Evolutionary conservation across 2,329 filamentous ascomycete species (phyloP).

Genomic region (Aspergillus fischeri): DNA sequence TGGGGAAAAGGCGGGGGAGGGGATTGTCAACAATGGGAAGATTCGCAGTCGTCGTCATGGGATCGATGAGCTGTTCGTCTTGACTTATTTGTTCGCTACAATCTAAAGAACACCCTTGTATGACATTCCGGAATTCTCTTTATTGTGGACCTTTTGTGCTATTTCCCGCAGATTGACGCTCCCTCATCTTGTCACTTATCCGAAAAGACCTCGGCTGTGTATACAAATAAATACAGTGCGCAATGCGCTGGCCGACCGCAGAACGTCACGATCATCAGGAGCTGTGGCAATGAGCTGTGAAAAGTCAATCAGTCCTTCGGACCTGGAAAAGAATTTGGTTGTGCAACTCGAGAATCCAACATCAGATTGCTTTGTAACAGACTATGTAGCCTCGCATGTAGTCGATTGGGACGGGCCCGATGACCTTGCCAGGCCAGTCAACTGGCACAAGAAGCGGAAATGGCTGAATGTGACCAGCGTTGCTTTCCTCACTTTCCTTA

Average conservation of each 20-base stretch:
- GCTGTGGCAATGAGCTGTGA: not conserved
- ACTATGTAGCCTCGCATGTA: not conserved
- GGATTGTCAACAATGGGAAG: not conserved
- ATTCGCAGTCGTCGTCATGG: not conserved
- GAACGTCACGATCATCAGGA: no score
- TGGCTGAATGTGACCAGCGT: not conserved
- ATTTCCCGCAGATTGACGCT: not conserved
- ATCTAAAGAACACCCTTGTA: not conserved
- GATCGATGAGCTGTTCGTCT: not conserved
- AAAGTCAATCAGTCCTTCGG: not conserved
- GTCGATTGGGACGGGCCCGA: not conserved
- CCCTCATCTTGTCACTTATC: not conserved
- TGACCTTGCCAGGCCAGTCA: not conserved
- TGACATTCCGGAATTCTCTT: not conserved
- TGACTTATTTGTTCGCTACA: not conserved
- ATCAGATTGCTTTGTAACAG: not conserved
- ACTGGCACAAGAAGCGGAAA: not conserved
- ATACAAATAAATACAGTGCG: not conserved
- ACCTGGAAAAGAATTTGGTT: not conserved
- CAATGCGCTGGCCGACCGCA: not conserved
- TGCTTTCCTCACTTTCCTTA: not conserved
- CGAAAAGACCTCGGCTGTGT: not conserved
- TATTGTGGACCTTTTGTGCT: not conserved
- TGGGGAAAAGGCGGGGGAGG: not conserved
- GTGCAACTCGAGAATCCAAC: not conserved